Conservation (phyloP, 2,329 filamentous ascomycete species). For the Ascomycota sp. region DNA sequence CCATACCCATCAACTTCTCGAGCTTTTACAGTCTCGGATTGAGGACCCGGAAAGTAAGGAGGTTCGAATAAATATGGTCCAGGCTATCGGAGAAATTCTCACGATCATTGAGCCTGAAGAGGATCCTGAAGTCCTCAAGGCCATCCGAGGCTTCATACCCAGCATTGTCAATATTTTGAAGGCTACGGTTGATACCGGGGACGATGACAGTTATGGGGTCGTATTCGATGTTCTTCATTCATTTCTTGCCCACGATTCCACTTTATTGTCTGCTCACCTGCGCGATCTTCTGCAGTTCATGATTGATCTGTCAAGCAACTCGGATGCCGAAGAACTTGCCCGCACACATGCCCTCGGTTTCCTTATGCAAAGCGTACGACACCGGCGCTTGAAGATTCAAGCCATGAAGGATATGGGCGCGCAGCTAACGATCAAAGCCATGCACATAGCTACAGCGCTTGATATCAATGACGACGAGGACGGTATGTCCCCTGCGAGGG, state of each 20-base stretch:
- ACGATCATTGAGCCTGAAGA: constrained; percentile 79
- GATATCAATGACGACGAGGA: constrained; percentile 59
- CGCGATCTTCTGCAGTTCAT: constrained; percentile 85
- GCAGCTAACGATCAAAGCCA: constrained; percentile 67
- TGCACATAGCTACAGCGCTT: constrained; percentile 80
- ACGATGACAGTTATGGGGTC: constrained; percentile 77
- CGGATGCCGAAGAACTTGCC: constrained; percentile 60
- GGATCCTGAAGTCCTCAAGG: constrained; percentile 49
- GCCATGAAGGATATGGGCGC: constrained; percentile 66
- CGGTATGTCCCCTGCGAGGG: constrained; percentile 60
- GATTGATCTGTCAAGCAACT: constrained; percentile 67
- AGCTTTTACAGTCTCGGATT: constrained; percentile 71
- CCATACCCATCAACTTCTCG: constrained; percentile 60
- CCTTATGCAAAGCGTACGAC: constrained; percentile 79
- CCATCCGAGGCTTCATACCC: constrained; percentile 65
- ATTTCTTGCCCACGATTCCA: constrained; percentile 72
- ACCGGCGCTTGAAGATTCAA: constrained; percentile 90
- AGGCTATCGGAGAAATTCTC: constrained; percentile 71
- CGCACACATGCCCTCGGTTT: constrained; percentile 82
- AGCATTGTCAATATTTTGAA: constrained; percentile 81
- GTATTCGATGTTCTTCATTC: constrained; percentile 96
- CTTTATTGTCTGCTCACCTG: constrained; percentile 67
- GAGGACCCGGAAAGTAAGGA: constrained; percentile 78
- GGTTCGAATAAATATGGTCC: constrained; percentile 84
- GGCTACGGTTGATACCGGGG: constrained; percentile 53